Evolutionary conservation across 2,329 filamentous ascomycete genomes (phyloP), one percentile per base, ranked within the genome.

Genomic region (Camptophora hylomeconis): DNA sequence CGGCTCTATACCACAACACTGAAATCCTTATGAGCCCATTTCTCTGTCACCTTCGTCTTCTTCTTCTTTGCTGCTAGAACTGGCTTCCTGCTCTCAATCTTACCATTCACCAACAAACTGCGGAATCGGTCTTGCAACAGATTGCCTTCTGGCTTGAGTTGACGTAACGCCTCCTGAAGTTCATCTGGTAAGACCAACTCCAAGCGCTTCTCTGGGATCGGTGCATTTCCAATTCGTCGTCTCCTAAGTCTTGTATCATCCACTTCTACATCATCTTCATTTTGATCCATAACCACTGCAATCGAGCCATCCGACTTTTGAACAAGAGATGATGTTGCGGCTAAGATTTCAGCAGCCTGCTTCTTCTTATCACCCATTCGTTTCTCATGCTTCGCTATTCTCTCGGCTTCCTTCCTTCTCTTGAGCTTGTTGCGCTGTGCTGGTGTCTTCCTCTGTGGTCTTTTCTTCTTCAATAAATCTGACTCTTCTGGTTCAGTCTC

Each of bases 11-110:
- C 24, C 20, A 51, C 51, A 11, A 80, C 56, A 45, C 64, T 67
- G 57, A 93, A 98, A 53, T 98, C 89, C 67, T 98, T 98, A 63
- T 93, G 81, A 24, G 77, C 74, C 89, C 89, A 98, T 60, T 95
- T 98, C 69, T 95, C 89, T 5, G 83, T 93, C 28, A 75, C 57
- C 54, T 80, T 82, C 44, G 64, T 75, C 66, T 75, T 86, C 39
- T 72, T 71, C 63, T 89, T 81, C 67, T 81, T 92, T 47, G 69
- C 69, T 59, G 89, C 87, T 5, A 76, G 70, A 33, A 87, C 71
- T 29, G 76, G 75, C 51, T 77, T 77, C 45, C 89, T 69, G 27
- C 72, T 70, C 63, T 98, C 89, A 37, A 98, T 59, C 59, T 89
- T 92, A 35, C 89, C 89, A 39, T 84, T 73, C 18, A 95, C 69